Conservation (phyloP, 1,284 basidiomycete genomes). For the Porogramme epimiltina region DNA sequence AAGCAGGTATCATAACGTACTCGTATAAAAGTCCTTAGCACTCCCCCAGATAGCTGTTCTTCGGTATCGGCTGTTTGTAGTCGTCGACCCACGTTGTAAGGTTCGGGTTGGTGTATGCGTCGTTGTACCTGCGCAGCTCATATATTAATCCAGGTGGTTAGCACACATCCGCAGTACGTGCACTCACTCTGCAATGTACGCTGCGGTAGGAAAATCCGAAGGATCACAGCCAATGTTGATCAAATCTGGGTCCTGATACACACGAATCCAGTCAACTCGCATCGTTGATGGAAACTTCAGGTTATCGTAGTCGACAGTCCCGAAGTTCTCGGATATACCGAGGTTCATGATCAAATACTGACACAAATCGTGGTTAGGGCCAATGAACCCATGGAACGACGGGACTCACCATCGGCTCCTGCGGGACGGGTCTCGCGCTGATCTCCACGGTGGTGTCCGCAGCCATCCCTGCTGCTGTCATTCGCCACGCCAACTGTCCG, state of each 20-base stretch:
- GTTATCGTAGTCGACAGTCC: constrained; percentile 62
- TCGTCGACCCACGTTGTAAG: constrained; percentile 46
- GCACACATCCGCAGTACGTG: no score
- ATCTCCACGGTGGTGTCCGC: constrained; percentile 44
- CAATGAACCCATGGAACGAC: background rate
- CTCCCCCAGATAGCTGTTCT: constrained; percentile 53
- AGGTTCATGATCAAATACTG: constrained; percentile 81
- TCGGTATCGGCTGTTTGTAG: constrained; percentile 63
- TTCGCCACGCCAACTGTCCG: constrained; percentile 69
- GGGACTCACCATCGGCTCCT: constrained; percentile 33
- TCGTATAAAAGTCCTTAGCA: constrained; percentile 37
- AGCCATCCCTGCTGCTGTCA: constrained; percentile 70
- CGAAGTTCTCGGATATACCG: constrained; percentile 82
- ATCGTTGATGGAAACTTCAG: constrained; percentile 71
- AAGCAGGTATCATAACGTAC: no score
- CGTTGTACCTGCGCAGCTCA: constrained; percentile 30
- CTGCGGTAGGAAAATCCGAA: constrained; percentile 69
- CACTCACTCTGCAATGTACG: constrained; percentile 66
- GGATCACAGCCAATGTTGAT: constrained; percentile 86
- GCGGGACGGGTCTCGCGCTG: constrained; percentile 29
- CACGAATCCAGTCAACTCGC: constrained; percentile 81
- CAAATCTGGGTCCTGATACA: constrained; percentile 71
- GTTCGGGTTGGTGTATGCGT: constrained; percentile 44
- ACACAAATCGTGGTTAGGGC: background rate
- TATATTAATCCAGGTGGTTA: background rate